Evolutionary conservation across 2,329 filamentous ascomycete species (phyloP), one percentile per base, ranked within the genome.

Genomic region (Sclerotinia spermophila): DNA sequence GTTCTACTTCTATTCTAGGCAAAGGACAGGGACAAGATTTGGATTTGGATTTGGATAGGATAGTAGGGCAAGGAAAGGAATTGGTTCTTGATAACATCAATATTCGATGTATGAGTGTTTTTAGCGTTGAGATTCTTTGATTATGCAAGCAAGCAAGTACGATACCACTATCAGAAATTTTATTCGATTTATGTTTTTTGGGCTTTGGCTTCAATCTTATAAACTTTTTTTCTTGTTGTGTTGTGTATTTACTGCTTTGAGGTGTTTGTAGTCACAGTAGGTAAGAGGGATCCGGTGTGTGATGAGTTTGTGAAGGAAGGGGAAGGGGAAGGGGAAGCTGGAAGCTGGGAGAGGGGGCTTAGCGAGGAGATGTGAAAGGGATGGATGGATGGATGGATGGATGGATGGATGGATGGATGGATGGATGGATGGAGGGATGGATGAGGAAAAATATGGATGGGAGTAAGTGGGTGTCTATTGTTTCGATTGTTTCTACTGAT

Each of bases 111-210:
- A 60, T 61, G 30, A 33, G 5, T 38, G 33, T 58, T 38, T 48
- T 27, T 38, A 45, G 66, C 30, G 40, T 42, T 60, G 55, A 59
- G n/a, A 24, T 53, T 65, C 61, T 51, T 53, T 17, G 33, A 33
- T 65, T 38, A 21, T 17, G 45, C 45, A 59, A 5, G 15, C 27
- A 13, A 40, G 62, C 35, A 40, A 53, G 62, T 65, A 65, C 35
- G 62, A 65, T 65, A 65, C 62, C 62, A 65, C 24, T 27, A 65
- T 53, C 45, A 40, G 45, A 65, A 65, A 27, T 59, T 17, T 15
- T 65, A 40, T 65, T 30, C n/a, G 10, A 40, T 65, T 42, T 40
- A 38, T 51, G 13, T 24, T 45, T 62, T 33, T 6, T 24, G 27
- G n/a, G 21, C 0, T 19, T 30, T 61, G 10, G 13, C 4, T 10